Conservation (phyloP, 306 rosid genomes). For the cucumber (Cucumis sativus) region Cucumber_9930_V3 NC_026657.2:11577501-11578000, state of each 20-base stretch:
- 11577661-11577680: background rate
- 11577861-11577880: background rate
- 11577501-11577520: background rate
- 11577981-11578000: background rate
- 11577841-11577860: background rate
- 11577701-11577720: background rate
- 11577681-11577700: background rate
- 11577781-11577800: background rate
- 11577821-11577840: background rate
- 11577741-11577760: background rate
- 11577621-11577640: background rate
- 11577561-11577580: background rate
- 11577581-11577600: background rate
- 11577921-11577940: background rate
- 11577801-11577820: background rate
- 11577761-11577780: background rate
- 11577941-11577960: background rate
- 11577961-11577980: background rate
- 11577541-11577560: background rate
- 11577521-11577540: background rate
- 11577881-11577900: background rate
- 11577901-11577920: background rate
- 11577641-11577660: background rate
- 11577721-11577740: background rate
- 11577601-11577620: background rate